phyloP scores from a whole-genome alignment of 2,329 filamentous ascomycete genomes.

The Botrytis pseudocinerea region DNA sequence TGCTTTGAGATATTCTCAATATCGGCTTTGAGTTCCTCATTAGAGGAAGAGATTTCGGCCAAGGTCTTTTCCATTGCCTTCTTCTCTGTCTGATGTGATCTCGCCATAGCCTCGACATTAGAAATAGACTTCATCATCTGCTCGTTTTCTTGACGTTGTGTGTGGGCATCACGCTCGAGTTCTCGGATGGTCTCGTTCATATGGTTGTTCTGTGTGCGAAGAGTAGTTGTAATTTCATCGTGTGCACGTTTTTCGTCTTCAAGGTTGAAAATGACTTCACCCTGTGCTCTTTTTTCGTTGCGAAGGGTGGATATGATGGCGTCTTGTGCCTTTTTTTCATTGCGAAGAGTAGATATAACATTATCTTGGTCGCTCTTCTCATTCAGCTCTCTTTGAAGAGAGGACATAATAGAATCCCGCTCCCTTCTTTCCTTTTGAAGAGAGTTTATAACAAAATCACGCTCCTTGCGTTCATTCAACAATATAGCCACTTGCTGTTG shows the following conservation, averaged over 20 bases:
- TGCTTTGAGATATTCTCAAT: slow-evolving; percentile 11
- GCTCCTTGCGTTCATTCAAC: slow-evolving; percentile 16
- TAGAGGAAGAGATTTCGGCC: background rate
- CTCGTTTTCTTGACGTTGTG: background rate
- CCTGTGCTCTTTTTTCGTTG: no score
- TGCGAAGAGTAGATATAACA: background rate
- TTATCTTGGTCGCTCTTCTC: background rate
- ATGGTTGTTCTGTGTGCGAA: background rate
- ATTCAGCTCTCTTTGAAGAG: background rate
- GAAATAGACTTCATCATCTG: background rate
- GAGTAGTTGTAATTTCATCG: background rate
- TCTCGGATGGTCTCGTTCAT: background rate
- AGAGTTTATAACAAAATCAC: slow-evolving; percentile 3
- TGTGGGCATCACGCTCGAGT: background rate
- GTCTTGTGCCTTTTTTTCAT: slow-evolving; percentile 1
- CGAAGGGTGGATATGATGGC: background rate
- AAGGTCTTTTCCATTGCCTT: slow-evolving; percentile 1
- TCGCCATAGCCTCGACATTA: background rate
- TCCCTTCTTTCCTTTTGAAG: slow-evolving; percentile 2
- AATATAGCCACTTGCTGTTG: slow-evolving; percentile 16
- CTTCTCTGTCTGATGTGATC: background rate
- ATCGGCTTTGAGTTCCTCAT: slow-evolving; percentile 3
- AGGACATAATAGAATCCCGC: slow-evolving; percentile 5
- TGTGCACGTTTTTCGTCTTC: background rate
- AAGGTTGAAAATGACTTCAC: background rate